Evolutionary conservation across 371 early-diverging fungal genomes (phyloP), one percentile per base, ranked within the genome.

Genomic region (Apophysomyces ossiformis): DNA sequence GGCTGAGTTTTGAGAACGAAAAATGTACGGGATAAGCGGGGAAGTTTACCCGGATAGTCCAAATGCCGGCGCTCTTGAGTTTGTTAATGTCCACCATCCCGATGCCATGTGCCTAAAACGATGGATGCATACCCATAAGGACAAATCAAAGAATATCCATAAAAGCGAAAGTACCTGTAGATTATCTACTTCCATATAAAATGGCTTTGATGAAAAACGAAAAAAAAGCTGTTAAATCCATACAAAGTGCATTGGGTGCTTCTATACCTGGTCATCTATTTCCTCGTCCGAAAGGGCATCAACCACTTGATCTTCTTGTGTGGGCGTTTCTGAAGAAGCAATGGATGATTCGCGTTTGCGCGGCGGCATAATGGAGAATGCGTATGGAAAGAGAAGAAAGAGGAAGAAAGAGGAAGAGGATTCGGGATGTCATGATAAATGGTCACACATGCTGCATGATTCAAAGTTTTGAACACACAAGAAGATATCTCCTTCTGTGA

Each of bases 1-100:
- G 58, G 35, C 15, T 5, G 16, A 44, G 47, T 21, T 59, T 59
- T 0, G 2, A 3, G 32, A 18, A 15, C 57, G 39, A 37, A 38
- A 60, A 2, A 41, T 50, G 58, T 5, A 57, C 56, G 46, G 8
- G 35, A 37, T 43, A 18, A n/a, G 36, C 1, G 9, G 26, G 21
- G 32, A 26, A 26, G 32, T 47, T 61, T 68, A 68, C 74, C 18
- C 70, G 60, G 46, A 96, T 81, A 5, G 96, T 94, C 58, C 93
- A 91, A 43, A 93, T 72, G 36, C 96, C 97, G 11, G 91, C 87
- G 9, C 73, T 64, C 74, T 94, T 96, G 16, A 96, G 80, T 71
- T 95, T 95, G 37, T 82, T 74, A 61, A 96, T 94, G 70, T 96
- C 96, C 0, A 89, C 86, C 6, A 80, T 86, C 50, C 85, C 87